phyloP scores from a whole-genome alignment of 148 eudicot species.

The Pouteria glomerata region DNA sequence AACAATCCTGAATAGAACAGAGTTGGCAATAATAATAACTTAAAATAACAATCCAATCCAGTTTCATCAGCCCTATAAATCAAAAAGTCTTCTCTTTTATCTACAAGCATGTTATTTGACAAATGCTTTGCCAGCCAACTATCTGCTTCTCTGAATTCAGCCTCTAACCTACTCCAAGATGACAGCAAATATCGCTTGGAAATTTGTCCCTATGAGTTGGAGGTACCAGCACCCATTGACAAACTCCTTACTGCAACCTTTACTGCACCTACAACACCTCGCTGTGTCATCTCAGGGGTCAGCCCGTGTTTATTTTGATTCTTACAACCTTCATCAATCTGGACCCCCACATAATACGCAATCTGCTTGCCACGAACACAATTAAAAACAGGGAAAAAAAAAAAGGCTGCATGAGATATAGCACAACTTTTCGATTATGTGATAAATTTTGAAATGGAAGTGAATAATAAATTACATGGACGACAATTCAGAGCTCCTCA shows the following conservation, averaged over 20 bases:
- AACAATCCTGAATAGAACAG: no score
- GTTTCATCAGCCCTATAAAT: not conserved
- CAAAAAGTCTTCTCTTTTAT: not conserved
- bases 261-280: slow-evolving; percentile 69
- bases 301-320: slow-evolving; percentile 26
- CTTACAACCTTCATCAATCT: slow-evolving; percentile 36
- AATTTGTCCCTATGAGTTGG: slow-evolving; percentile 23
- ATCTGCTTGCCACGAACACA: slow-evolving; percentile 27
- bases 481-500: no score
- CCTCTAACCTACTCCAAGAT: slow-evolving; percentile 1
- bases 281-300: slow-evolving; percentile 55
- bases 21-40: no score
- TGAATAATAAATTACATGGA: not conserved
- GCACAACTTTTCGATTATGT: no score
- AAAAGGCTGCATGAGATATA: no score
- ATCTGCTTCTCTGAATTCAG: not conserved
- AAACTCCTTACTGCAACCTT: slow-evolving; percentile 75
- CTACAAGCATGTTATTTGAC: not conserved
- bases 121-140: not conserved
- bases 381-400: not conserved
- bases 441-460: not conserved
- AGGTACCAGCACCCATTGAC: slow-evolving; percentile 53
- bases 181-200: not conserved
- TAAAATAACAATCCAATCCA: no score
- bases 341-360: slow-evolving; percentile 74